Base-by-base conservation (phyloP, 257 asterid species). In the Solanum chiquidenum region DNA sequence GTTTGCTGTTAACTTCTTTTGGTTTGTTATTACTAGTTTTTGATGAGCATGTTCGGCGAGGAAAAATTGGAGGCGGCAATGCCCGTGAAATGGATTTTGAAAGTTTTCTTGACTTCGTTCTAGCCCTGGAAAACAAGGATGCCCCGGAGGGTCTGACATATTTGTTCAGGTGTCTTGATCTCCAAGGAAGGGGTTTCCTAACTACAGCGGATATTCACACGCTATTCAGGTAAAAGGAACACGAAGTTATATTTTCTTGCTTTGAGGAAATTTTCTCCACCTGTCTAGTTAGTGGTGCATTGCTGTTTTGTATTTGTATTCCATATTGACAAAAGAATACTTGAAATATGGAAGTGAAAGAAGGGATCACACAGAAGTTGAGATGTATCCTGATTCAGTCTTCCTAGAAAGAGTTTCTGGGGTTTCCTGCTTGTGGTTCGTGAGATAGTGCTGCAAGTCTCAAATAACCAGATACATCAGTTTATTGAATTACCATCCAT, bases 1-100 rank as follows among this genome's bases (percentile, higher is more conserved):
- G 21, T 85, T 86, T 75, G 76, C 83, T 37, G 66, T 34, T 55
- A 31, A 60, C 27, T 69, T 69, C 83, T 12, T 8, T 73, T 77
- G 83, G 74, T 58, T 88, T 60, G 84, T 31, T 82, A 33, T 10
- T 20, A 72, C 18, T 89, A 97, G 99, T 96, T 86, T 97, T 96
- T 87, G 99, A 97, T 89, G 99, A 97, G 94, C 99, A 97, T 86
- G 97, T 96, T 69, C 94, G 99, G 29, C 98, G 98, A 84, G 99
- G 99, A 62, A 97, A 94, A 91, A 90, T 88, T 90, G 98, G 99
- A 89, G 98, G 95, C 23, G 96, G 98, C 62, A 94, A 94, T 90
- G 92, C 98, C 52, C 95, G 98, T 79, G 99, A 97, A 91, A 96
- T 97, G 99, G 98, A 95, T 91, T 97, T 96, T 55, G 99, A 95